A percentile compares a stretch with the other conserved stretches of the same genome.
Conservation (phyloP, 2,329 filamentous ascomycete genomes). For the Sordariomycetes sp. region DNA sequence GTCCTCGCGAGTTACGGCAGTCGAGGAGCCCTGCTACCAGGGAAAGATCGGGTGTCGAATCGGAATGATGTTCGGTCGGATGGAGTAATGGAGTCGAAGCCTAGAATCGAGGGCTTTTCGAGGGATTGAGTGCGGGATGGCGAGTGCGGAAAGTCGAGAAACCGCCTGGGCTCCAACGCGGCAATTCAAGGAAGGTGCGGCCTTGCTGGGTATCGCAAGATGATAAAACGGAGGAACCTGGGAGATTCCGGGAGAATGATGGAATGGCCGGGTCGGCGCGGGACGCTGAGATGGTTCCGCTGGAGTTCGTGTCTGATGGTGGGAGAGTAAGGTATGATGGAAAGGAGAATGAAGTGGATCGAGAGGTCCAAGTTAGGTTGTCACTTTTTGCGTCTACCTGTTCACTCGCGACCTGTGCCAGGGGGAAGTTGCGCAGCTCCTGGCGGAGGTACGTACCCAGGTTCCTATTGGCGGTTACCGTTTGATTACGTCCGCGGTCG, state of each 20-base stretch:
- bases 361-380: conserved; percentile 2
- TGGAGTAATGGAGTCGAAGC: not conserved
- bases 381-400: conserved; percentile 6
- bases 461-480: not conserved
- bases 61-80: not conserved
- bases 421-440: conserved; percentile 1
- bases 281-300: not conserved
- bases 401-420: conserved; percentile 5
- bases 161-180: conserved; percentile 5
- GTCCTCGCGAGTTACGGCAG: not conserved
- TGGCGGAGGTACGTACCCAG: not conserved
- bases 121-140: not conserved
- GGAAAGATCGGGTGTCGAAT: not conserved
- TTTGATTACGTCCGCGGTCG: not conserved
- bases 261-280: not conserved
- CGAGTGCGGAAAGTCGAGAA: not conserved
- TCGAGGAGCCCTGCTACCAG: not conserved
- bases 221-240: not conserved
- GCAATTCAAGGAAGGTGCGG: not conserved
- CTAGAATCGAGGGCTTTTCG: not conserved
- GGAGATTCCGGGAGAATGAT: not conserved
- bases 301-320: not conserved
- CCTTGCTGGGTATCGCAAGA: conserved; percentile 3
- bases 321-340: not conserved
- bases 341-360: conserved; percentile 1